Evolutionary conservation across 2,329 filamentous ascomycete species (phyloP).

Genomic region (Acrocalymma vagum): DNA sequence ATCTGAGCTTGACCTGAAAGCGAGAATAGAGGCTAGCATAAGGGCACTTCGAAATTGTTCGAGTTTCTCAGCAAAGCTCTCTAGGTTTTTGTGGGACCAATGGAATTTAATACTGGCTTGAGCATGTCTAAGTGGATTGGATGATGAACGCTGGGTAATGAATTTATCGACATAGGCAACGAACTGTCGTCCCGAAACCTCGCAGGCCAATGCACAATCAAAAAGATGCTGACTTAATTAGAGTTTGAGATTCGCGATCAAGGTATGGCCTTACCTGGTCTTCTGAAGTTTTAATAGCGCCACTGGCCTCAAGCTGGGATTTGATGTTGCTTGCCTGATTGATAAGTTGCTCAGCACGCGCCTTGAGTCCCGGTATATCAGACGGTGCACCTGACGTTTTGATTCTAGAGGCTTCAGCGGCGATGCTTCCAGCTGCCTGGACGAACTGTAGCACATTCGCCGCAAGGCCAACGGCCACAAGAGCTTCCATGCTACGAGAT

Average conservation of each 20-base stretch:
- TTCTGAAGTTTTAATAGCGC: slow-evolving; percentile 5
- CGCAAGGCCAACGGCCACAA: slow-evolving; percentile 22
- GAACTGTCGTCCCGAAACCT: slow-evolving; percentile 13
- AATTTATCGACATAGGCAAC: slow-evolving; percentile 13
- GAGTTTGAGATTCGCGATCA: background rate
- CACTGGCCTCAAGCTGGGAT: slow-evolving; percentile 1
- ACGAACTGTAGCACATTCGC: slow-evolving; percentile 26
- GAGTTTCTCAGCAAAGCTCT: slow-evolving; percentile 12
- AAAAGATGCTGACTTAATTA: slow-evolving; percentile 14
- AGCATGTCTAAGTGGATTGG: background rate
- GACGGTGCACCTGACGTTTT: slow-evolving; percentile 5
- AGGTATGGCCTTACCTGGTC: slow-evolving; percentile 12
- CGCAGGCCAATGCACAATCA: slow-evolving; percentile 10
- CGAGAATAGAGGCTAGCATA: slow-evolving; percentile 12
- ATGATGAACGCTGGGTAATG: background rate
- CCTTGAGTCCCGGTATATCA: slow-evolving; percentile 6
- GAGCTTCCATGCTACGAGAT: slow-evolving; percentile 28
- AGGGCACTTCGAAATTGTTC: slow-evolving; percentile 14
- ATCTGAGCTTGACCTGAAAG: slow-evolving; percentile 9
- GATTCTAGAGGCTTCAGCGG: slow-evolving; percentile 9
- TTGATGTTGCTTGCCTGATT: slow-evolving; percentile 5
- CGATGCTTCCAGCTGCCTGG: slow-evolving; percentile 13
- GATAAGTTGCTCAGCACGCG: slow-evolving; percentile 4
- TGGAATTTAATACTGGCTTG: slow-evolving; percentile 10
- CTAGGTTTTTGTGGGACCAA: slow-evolving; percentile 12